Evolutionary conservation across 768 basidiomycete genomes (phyloP), one percentile per base, ranked within the genome.

Genomic region (Leccinum sublutescens): DNA sequence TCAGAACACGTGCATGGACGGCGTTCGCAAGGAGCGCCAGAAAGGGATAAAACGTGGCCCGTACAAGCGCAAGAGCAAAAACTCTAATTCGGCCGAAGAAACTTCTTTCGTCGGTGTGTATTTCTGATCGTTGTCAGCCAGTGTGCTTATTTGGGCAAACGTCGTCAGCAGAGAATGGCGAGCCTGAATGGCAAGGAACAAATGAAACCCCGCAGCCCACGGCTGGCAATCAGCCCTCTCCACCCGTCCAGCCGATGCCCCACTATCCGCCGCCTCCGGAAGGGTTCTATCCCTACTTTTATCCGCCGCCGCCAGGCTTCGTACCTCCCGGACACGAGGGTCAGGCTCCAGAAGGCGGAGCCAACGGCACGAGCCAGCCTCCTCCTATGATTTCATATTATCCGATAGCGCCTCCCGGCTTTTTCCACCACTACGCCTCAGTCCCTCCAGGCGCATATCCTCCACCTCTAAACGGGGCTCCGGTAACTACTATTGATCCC

Each of bases 11-110:
- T 88, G 86, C 62, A 63, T 79, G 2, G 85, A 88, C 63, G 85
- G 85, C 2, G 74, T 80, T 17, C 75, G 86, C 61, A 88, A 88
- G 68, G 86, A 87, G 69, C 78, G 86, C 57, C 85, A 86, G 66
- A 83, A 82, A 52, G 82, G 82, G 27, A 76, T 83, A 60, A 84
- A 84, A 66, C 80, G 82, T 19, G 82, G 82, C 3, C 83, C 82
- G 2, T 84, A 84, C 68, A 84, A 83, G 62, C 79, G 82, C 59
- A 83, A 82, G 74, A 74, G 66, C 58, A 79, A 80, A 65, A 47
- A 57, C 12, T 8, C 58, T 19, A 57, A 55, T 49, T 36, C 56
- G n/a, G 25, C 67, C 29, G 65, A 70, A 27, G 65, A 70, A 11
- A 14, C 60, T 3, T 58, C 75, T 55, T 71, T 62, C 55, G 61